Evolutionary conservation across 139 green algal genomes (phyloP), one percentile per base, ranked within the genome.

Genomic region (Chlorella sorokiniana): DNA sequence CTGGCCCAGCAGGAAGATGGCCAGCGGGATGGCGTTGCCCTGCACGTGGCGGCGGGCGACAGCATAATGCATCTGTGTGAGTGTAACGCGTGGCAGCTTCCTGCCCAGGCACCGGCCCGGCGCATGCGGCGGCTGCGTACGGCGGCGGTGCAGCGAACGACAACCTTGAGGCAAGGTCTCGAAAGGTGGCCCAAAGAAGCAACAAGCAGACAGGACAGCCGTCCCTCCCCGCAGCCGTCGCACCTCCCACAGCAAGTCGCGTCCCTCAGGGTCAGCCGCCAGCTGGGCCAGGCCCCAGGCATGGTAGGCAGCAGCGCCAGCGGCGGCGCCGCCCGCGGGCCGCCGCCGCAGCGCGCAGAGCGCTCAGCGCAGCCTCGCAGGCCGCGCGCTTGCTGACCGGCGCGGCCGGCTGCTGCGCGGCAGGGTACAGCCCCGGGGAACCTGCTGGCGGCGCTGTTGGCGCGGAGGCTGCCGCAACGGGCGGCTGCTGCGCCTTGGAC

Each of bases 1-100:
- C 54, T 79, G 54, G 31, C 54, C 73, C 73, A 79, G 54, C 35
- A 79, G 29, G 54, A 54, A 79, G 52, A 79, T 79, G 27, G 73
- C 54, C 37, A 79, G 52, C 4, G 73, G 73, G 37, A 79, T 69
- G 37, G 73, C 73, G 25, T 79, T 79, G 37, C 40, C 73, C 73
- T 79, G 73, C 37, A 69, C 16, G 6, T 11, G 31, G 64, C 1
- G 20, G 1, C 16, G 35, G 63, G 0, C 52, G 52, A 6, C 25
- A 20, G 22, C 1, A 35, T 8, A 3, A 8, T 8, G 56, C n/a
- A n/a, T n/a, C n/a, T n/a, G n/a, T n/a, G n/a, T n/a, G n/a, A n/a
- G n/a, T n/a, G n/a, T n/a, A n/a, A n/a, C n/a, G n/a, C n/a, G n/a
- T n/a, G n/a, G n/a, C n/a, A n/a, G n/a, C n/a, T n/a, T n/a, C n/a